Base-by-base conservation (phyloP, 441 rosid species). In the Cnidoscolus chayamansa region DNA sequence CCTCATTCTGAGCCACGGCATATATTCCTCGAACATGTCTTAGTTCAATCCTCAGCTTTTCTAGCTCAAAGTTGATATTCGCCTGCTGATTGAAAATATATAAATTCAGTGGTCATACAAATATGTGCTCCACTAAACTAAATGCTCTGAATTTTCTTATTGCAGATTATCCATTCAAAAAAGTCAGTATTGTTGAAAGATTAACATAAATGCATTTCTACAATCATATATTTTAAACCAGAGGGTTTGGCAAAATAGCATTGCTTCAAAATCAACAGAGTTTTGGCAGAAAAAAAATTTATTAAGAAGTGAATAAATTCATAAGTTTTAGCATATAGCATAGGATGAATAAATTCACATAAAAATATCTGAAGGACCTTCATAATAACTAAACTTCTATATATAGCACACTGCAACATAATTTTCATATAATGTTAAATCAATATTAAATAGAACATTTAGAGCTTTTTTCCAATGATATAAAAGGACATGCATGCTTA, bases 41-140 rank as follows among this genome's bases (percentile, higher is more conserved):
- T 53, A 94, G 96, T 76, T 92, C 96, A 78, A 73, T 81, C 81
- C 91, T 92, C 70, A 94, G 86, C 85, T 89, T 92, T 82, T 85
- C 87, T 67, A 94, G 72, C 92, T 94, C 99, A 72, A 85, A 88
- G 83, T 78, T 80, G 57, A 89, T 67, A 65, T 81, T 78, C 65
- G 40, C 83, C 97, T 93, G 89, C 74, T n/a, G 35, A 70, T 70
- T 16, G 11, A 65, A 70, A 79, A 70, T 54, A 59, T 8, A 15
- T 43, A 50, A 50, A 70, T 57, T 51, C 37, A 51, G 15, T 31
- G 40, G 13, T 37, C 64, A 51, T 45, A 45, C 15, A 74, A 48
- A 72, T 16, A 49, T 15, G 4, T 68, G 63, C 15, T 10, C 37
- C 4, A 59, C 35, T 40, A 16, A 59, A 70, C 37, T 11, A 58